A percentile compares a stretch with the other conserved stretches of the same genome.
phyloP scores from a whole-genome alignment of 805 yeast species.

The Citeromyces matritensis region DNA sequence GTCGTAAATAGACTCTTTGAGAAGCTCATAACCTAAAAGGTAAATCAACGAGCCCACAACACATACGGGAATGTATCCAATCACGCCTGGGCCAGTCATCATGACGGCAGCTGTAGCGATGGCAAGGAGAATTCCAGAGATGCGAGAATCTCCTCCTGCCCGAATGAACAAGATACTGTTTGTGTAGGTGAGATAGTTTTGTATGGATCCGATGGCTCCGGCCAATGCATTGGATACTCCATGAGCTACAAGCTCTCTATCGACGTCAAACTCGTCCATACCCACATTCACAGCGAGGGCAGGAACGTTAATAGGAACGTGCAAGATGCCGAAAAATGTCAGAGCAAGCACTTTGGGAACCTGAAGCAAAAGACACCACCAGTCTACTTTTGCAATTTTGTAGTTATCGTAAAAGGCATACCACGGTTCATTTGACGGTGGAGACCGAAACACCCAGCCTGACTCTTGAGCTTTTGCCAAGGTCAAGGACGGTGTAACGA shows the following conservation, averaged over 20 bases:
- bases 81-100: constrained; percentile 83
- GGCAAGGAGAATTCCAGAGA: constrained; percentile 86
- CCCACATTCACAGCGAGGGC: constrained; percentile 87
- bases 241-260: constrained; percentile 87
- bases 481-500: constrained; percentile 49
- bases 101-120: constrained; percentile 66
- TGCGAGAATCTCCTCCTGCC: constrained; percentile 84
- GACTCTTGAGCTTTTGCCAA: constrained; percentile 43
- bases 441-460: constrained; percentile 80
- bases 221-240: constrained; percentile 82
- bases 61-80: constrained; percentile 88
- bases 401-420: constrained; percentile 68
- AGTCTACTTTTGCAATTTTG: constrained; percentile 56
- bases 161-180: constrained; percentile 83
- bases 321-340: constrained; percentile 89
- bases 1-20: constrained; percentile 77
- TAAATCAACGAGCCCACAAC: constrained; percentile 92
- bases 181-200: constrained; percentile 89
- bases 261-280: constrained; percentile 79
- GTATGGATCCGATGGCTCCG: constrained; percentile 78
- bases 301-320: constrained; percentile 96
- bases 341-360: constrained; percentile 91
- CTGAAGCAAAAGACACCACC: constrained; percentile 52
- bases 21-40: constrained; percentile 77
- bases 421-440: constrained; percentile 69